Evolutionary conservation across 2,329 filamentous ascomycete genomes (phyloP).

Genomic region (Fusarium drepaniforme): DNA sequence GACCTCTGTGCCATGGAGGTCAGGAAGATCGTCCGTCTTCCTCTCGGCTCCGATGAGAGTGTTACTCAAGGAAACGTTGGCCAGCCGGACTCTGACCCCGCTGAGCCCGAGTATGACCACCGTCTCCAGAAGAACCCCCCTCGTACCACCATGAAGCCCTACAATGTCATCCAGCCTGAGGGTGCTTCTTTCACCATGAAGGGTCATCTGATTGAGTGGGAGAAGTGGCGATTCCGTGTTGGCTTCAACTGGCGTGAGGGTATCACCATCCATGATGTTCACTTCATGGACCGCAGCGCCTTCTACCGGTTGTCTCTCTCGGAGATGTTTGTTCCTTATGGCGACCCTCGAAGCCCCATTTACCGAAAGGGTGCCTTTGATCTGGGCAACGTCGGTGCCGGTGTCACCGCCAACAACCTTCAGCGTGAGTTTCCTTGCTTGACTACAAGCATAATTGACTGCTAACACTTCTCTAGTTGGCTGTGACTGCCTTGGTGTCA

Average conservation of each 20-base stretch:
- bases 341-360: conserved; percentile 71
- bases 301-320: conserved; percentile 74
- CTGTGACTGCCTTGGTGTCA: conserved; percentile 58
- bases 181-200: conserved; percentile 55
- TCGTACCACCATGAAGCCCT: conserved; percentile 46
- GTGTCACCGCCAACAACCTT: conserved; percentile 75
- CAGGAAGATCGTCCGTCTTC: neutral
- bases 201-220: conserved; percentile 62
- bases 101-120: conserved; percentile 49
- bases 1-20: neutral
- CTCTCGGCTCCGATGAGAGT: neutral
- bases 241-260: conserved; percentile 77
- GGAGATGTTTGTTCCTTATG: conserved; percentile 78
- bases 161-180: conserved; percentile 46
- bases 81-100: conserved; percentile 12
- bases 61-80: conserved; percentile 2
- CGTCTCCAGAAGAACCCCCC: conserved; percentile 35
- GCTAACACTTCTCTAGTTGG: neutral
- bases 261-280: conserved; percentile 47
- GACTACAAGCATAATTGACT: too few relatives aligned
- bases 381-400: conserved; percentile 74
- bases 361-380: conserved; percentile 77
- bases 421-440: conserved; percentile 65
- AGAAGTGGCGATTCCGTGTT: conserved; percentile 75
- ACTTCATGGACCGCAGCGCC: conserved; percentile 72